phyloP scores from a whole-genome alignment of 2,329 filamentous ascomycete species.

The Cadophora luteo-olivacea region DNA sequence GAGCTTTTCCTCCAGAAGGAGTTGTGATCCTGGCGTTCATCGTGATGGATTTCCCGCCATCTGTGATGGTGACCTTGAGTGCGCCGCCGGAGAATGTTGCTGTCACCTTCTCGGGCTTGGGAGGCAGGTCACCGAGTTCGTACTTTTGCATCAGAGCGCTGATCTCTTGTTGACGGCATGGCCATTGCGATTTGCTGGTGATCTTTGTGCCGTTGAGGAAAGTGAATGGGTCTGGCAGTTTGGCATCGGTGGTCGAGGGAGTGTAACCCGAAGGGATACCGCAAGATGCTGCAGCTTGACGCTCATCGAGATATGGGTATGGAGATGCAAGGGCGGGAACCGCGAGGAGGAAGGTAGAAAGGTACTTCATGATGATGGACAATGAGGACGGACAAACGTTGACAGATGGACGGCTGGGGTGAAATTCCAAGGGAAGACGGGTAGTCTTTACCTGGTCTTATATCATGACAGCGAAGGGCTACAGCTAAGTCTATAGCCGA shows the following conservation, averaged over 20 bases:
- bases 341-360: constrained; percentile 27
- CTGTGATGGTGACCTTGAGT: constrained; percentile 53
- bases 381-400: background rate
- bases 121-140: constrained; percentile 57
- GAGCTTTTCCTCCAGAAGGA: constrained; percentile 50
- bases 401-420: background rate
- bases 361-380: constrained; percentile 28
- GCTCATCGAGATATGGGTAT: constrained; percentile 20
- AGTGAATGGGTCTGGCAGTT: constrained; percentile 54
- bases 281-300: constrained; percentile 26
- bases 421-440: constrained; percentile 1
- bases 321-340: constrained; percentile 27
- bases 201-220: constrained; percentile 52
- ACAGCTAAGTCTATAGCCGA: background rate
- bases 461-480: background rate
- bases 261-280: constrained; percentile 27
- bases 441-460: constrained; percentile 2
- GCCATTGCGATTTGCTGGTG: constrained; percentile 53
- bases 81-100: constrained; percentile 51
- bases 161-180: constrained; percentile 57
- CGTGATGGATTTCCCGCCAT: constrained; percentile 53
- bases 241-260: constrained; percentile 27
- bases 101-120: constrained; percentile 53
- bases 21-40: constrained; percentile 53
- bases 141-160: constrained; percentile 56